Base-by-base conservation (phyloP, 768 basidiomycete genomes). In the Russula dissimulans region DNA sequence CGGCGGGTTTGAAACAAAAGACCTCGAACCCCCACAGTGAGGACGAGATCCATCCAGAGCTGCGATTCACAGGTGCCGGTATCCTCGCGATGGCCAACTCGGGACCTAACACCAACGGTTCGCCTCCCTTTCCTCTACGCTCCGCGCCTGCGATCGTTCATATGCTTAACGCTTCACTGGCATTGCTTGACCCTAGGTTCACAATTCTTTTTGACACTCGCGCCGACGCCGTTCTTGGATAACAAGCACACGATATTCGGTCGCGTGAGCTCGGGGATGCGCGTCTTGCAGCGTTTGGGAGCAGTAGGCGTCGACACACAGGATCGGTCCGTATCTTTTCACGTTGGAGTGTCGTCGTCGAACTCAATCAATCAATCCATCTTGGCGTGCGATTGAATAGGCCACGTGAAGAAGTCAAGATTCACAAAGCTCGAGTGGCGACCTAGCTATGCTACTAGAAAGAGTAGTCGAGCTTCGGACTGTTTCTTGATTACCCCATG, bases 71-170 rank as follows among this genome's bases (percentile, higher is more conserved):
- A 2, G 95, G 95, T 17, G 94, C 95, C 45, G 95, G 95, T 22
- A 94, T 97, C 59, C 83, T 98, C 29, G 93, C 91, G 9, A 92
- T 93, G 91, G 97, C 97, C 39, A 99, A 99, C 74, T 91, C 95
- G 47, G 95, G 95, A 11, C 89, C 89, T n/a, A 91, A 92, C 70
- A 88, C 87, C 29, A 93, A 92, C 68, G 87, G 91, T 83, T 56
- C 56, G 75, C 61, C 60, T 8, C 15, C 55, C 31, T 29, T 1
- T 9, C 39, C 10, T 18, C 26, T 26, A 26, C 22, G 22, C 39
- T 14, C 39, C 39, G 4, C 10, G 4, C 12, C 39, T 14, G 4
- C 14, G 10, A 11, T 51, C n/a, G 10, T 34, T 18, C 47, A 15
- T 34, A n/a, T n/a, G 48, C 45, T 43, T 26, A 26, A 26, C 22